These are phyloP conservation scores for Fusarium sp. DNA, from an alignment of 2,329 filamentous ascomycete genomes.

Conservation along the genomic window DNA sequence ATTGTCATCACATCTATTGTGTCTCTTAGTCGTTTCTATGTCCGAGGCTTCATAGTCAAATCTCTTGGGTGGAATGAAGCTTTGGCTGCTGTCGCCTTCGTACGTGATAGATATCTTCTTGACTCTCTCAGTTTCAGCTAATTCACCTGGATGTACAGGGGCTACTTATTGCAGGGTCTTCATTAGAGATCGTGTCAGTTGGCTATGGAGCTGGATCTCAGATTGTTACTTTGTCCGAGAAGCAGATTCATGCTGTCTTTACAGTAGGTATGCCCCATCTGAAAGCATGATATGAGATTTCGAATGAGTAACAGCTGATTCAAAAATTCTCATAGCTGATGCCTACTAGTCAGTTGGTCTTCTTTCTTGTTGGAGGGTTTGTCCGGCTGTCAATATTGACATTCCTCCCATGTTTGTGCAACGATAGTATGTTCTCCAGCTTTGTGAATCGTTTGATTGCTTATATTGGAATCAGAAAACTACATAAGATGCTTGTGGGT, in stretches of 20 bases:
- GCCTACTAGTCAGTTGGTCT: constrained; percentile 26
- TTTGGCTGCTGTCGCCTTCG: no score
- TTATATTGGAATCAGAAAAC: constrained; percentile 1
- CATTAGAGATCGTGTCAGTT: not conserved
- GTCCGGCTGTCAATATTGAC: constrained; percentile 31
- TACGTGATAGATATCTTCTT: no score
- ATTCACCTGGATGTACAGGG: no score
- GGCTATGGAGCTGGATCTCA: not conserved
- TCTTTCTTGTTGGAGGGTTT: constrained; percentile 22
- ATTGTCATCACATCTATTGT: no score
- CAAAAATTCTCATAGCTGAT: not conserved
- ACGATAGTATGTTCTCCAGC: constrained; percentile 16
- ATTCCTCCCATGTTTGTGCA: constrained; percentile 28
- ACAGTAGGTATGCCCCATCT: not conserved
- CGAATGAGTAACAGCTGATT: no score
- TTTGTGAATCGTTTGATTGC: no score
- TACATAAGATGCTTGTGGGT: constrained; percentile 20
- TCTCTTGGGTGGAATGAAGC: no score
- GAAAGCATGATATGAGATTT: not conserved
- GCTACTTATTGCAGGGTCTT: not conserved
- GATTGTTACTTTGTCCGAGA: not conserved
- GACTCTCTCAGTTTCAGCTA: no score
- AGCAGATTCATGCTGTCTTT: not conserved
- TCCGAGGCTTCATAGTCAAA: no score
- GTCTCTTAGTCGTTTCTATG: no score